phyloP scores from a whole-genome alignment of 1,139 yeast genomes.

The Saccharomyces hybrid region DNA sequence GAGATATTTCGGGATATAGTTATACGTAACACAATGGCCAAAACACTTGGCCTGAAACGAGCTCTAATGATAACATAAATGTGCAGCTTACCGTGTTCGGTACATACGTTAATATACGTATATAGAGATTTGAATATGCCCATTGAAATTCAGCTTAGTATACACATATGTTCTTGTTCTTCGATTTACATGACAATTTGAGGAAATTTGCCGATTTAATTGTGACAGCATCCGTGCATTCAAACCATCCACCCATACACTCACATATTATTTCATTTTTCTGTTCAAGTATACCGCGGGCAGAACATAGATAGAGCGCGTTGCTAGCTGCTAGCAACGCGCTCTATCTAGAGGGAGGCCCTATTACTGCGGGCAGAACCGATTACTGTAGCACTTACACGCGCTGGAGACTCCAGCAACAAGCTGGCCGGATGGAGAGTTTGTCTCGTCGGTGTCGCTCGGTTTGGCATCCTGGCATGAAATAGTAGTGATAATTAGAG shows the following conservation, averaged over 20 bases:
- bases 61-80: neutral
- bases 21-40: neutral
- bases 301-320: neutral
- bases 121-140: neutral
- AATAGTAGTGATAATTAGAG: slow-evolving; percentile 1
- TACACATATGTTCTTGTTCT: neutral
- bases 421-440: neutral
- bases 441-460: neutral
- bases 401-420: neutral
- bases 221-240: neutral
- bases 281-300: neutral
- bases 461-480: neutral
- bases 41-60: neutral
- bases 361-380: neutral
- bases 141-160: neutral
- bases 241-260: too few species aligned
- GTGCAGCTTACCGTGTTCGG: neutral
- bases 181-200: neutral
- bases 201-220: neutral
- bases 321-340: neutral
- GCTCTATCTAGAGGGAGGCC: neutral
- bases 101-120: neutral
- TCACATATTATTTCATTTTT: neutral
- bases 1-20: neutral
- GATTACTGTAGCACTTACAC: neutral